Evolutionary conservation across 2,329 filamentous ascomycete genomes (phyloP).

Genomic region (Fusarium liriodendri): DNA sequence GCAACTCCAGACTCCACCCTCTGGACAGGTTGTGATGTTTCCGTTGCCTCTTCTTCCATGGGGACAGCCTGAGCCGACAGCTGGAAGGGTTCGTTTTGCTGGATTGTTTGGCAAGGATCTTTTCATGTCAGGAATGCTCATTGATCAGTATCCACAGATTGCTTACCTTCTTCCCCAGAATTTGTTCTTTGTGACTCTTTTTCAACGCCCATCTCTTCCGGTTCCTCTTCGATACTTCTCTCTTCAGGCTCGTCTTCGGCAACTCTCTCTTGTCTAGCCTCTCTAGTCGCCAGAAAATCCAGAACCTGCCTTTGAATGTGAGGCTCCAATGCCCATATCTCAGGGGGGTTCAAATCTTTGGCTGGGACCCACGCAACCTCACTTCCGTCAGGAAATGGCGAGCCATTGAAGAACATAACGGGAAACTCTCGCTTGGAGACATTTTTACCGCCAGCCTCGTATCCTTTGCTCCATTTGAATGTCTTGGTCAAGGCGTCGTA

Average conservation of each 20-base stretch:
- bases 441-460: constrained; percentile 10
- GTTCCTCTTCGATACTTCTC: not conserved
- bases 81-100: not conserved
- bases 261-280: not conserved
- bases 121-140: not conserved
- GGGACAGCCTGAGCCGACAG: not conserved
- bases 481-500: constrained; percentile 17
- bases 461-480: constrained; percentile 18
- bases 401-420: constrained; percentile 35
- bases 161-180: not conserved
- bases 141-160: not conserved
- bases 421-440: constrained; percentile 20
- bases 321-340: not conserved
- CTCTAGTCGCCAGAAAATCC: not conserved
- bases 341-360: not conserved
- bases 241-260: not conserved
- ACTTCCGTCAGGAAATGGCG: constrained; percentile 14
- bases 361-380: constrained; percentile 27
- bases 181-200: not conserved
- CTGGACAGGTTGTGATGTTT: not conserved
- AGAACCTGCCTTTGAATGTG: constrained; percentile 11
- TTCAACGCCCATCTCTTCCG: not conserved
- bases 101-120: not conserved
- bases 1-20: not conserved
- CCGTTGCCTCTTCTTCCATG: not conserved